Evolutionary conservation across 1,139 yeast species (phyloP).

Genomic region (Magnusiomyces magnusii): DNA sequence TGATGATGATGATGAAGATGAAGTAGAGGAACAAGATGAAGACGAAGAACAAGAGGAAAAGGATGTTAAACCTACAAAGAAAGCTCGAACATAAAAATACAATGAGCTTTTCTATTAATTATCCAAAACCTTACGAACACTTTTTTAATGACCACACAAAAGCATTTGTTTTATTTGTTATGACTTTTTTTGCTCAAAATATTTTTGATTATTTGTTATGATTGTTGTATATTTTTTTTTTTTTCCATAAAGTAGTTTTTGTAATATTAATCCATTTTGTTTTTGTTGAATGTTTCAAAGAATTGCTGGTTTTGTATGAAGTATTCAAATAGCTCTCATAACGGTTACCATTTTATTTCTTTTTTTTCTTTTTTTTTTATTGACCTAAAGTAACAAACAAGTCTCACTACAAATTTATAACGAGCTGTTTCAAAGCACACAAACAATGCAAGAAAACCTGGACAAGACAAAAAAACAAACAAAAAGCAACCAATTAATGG

Average conservation of each 20-base stretch:
- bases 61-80: not conserved
- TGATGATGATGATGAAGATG: slow-evolving; percentile 18
- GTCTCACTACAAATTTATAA: too few relatives aligned
- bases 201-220: not conserved
- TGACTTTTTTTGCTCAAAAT: not conserved
- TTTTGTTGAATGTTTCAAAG: too few relatives aligned
- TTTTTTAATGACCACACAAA: not conserved
- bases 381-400: too few relatives aligned
- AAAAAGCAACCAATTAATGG: not conserved
- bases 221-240: too few relatives aligned
- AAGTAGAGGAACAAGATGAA: slow-evolving; percentile 13
- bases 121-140: not conserved
- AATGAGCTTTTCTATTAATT: not conserved
- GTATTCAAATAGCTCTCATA: too few relatives aligned
- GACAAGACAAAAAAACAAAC: not conserved
- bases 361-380: too few relatives aligned
- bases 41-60: slow-evolving; percentile 1
- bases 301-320: too few relatives aligned
- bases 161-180: not conserved
- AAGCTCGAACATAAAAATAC: not conserved
- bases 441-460: too few relatives aligned
- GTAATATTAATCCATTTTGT: too few relatives aligned
- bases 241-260: too few relatives aligned
- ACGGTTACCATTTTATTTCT: too few relatives aligned
- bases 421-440: too few relatives aligned